Conservation (phyloP, 2,329 filamentous ascomycete species). For the Falciphora oryzae region DNA sequence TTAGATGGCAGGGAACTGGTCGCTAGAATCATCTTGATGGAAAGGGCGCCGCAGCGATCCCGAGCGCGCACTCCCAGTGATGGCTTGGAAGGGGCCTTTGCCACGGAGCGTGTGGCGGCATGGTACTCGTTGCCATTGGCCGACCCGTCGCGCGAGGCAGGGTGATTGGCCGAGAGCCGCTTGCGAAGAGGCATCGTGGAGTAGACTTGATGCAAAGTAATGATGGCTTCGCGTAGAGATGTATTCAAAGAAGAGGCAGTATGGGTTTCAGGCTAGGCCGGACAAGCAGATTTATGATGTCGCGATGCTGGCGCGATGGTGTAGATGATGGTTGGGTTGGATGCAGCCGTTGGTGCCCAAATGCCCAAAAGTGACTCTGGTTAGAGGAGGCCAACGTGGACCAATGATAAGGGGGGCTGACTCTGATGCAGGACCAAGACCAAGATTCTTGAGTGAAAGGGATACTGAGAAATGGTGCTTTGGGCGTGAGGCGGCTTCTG, state of each 20-base stretch:
- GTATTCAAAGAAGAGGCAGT: not conserved
- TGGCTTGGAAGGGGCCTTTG: not conserved
- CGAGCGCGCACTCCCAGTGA: not conserved
- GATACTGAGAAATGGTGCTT: no score
- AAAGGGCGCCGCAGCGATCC: not conserved
- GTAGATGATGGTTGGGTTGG: not conserved
- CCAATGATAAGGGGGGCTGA: not conserved
- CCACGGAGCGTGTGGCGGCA: not conserved
- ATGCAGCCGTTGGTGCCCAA: not conserved
- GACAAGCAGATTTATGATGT: not conserved
- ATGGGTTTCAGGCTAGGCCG: not conserved
- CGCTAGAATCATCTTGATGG: not conserved
- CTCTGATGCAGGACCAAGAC: no score
- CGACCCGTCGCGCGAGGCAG: no score
- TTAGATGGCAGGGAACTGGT: not conserved
- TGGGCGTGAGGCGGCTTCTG: no score
- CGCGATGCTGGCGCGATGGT: not conserved
- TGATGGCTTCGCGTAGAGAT: not conserved
- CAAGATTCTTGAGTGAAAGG: no score
- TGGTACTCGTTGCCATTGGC: not conserved
- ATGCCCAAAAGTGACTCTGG: not conserved
- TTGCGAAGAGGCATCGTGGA: not conserved
- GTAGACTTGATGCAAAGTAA: not conserved
- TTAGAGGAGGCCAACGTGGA: not conserved
- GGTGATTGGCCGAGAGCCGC: not conserved